Evolutionary conservation across 139 green algal genomes (phyloP).

Genomic region (Nannochloris sp.): DNA sequence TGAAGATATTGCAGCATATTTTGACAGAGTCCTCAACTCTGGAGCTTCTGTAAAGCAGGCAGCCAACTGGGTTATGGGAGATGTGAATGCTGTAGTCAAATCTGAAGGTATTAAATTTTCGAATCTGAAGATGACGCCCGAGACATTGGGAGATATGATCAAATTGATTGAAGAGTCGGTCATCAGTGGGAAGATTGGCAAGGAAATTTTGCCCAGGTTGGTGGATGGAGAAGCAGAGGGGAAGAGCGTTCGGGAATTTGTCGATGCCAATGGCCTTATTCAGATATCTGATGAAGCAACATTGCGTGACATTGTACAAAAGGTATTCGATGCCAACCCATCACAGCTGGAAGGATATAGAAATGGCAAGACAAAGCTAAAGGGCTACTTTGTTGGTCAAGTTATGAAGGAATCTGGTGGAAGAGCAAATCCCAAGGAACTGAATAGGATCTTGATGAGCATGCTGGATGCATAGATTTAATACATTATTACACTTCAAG

Average conservation of each 20-base stretch:
- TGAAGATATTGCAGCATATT: conserved; percentile 51
- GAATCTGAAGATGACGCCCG: conserved; percentile 39
- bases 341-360: conserved; percentile 77
- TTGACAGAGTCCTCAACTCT: conserved; percentile 57
- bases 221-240: conserved; percentile 47
- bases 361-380: conserved; percentile 76
- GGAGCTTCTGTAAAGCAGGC: conserved; percentile 69
- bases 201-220: conserved; percentile 82
- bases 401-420: conserved; percentile 82
- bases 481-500: background rate
- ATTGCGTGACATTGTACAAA: conserved; percentile 69
- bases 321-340: conserved; percentile 66
- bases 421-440: conserved; percentile 60
- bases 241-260: conserved; percentile 36
- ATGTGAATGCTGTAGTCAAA: conserved; percentile 81
- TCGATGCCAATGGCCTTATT: conserved; percentile 59
- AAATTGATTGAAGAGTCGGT: conserved; percentile 72
- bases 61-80: conserved; percentile 92
- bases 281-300: conserved; percentile 78
- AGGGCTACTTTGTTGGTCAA: conserved; percentile 77
- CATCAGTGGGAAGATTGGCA: conserved; percentile 97
- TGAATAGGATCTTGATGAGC: conserved; percentile 66
- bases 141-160: conserved; percentile 81
- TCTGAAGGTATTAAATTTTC: conserved; percentile 39
- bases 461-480: conserved; percentile 30